A percentile compares a stretch with the other conserved stretches of the same genome.
Evolutionary conservation across 352 stramenopile genomes (phyloP).

Genomic region (Globisporangium acanthophoron): DNA sequence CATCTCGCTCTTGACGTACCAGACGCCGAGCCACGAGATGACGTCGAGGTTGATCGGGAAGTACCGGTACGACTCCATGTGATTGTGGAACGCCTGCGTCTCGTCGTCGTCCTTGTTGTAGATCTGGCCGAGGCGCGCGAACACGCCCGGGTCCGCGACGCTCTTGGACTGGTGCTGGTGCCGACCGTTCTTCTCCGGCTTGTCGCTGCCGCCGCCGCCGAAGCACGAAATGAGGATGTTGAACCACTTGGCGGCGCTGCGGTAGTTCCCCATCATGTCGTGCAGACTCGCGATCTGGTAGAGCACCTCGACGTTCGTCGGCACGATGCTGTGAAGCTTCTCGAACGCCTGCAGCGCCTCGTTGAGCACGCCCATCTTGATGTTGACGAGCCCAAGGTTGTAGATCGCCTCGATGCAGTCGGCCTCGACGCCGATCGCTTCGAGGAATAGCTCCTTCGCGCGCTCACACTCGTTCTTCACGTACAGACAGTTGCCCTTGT

Average conservation of each 20-base stretch:
- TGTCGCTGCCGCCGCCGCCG: slow-evolving; percentile 72
- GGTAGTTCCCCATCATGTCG: slow-evolving; percentile 89
- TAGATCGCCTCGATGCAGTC: slow-evolving; percentile 96
- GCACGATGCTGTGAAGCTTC: slow-evolving; percentile 95
- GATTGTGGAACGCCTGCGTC: slow-evolving; percentile 94
- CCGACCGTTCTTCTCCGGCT: slow-evolving; percentile 33
- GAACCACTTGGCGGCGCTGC: slow-evolving; percentile 90
- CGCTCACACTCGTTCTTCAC: slow-evolving; percentile 90
- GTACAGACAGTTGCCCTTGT: slow-evolving; percentile 97
- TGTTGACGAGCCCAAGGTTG: slow-evolving; percentile 92
- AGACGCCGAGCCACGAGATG: slow-evolving; percentile 95
- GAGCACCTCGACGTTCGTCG: slow-evolving; percentile 89
- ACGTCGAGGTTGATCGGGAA: slow-evolving; percentile 96
- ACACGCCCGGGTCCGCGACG: slow-evolving; percentile 67
- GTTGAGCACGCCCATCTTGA: slow-evolving; percentile 83
- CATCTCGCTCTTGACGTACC: slow-evolving; percentile 96
- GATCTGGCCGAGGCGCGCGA: slow-evolving; percentile 90
- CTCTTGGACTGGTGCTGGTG: slow-evolving; percentile 40
- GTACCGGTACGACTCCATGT: slow-evolving; percentile 93
- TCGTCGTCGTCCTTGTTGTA: slow-evolving; percentile 93
- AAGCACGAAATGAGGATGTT: slow-evolving; percentile 94
- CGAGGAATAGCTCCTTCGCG: slow-evolving; percentile 95
- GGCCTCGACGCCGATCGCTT: slow-evolving; percentile 92
- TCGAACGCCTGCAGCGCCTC: slow-evolving; percentile 95
- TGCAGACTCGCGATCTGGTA: slow-evolving; percentile 96